Base-by-base conservation (phyloP, 1,284 basidiomycete species). In the Rhizopogon hawkerae region DNA sequence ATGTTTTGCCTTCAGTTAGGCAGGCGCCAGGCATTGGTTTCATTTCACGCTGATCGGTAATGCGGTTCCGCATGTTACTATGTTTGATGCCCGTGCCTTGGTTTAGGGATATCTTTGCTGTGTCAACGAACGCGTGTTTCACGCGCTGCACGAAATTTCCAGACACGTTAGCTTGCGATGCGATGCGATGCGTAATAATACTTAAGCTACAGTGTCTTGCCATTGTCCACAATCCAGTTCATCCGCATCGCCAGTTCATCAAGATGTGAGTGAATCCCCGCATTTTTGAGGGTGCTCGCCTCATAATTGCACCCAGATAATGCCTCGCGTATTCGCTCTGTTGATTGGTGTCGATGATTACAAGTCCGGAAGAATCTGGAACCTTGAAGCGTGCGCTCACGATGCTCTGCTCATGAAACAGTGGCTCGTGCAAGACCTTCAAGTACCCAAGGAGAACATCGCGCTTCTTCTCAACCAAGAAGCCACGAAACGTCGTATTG, bases 321-420 rank as follows among this genome's bases (percentile, higher is more conserved):
- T 67, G 8, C 58, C 70, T 46, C 75, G 73, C 29, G 63, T 81
- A 45, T 84, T 81, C 55, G 80, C 79, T 1, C 70, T 84, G 51
- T 67, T 84, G 54, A 70, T 84, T 52, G 81, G 81, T 44, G 75
- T 84, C 55, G 79, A 84, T 65, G 69, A 70, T 54, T 84, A 84
- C 67, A 75, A 80, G 60, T 79, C 79, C 8, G 76, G 78, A 33
- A 66, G 68, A 45, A 75, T 83, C 24, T 81, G 78, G 80, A 78
- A 83, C 57, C 72, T 83, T 37, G 71, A 78, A 49, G 76, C 78
- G 35, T 81, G 78, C 57, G 75, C 75, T 23, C 74, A 79, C 57
- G 82, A 84, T 56, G 81, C 79, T 10, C 70, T 74, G 42, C 71
- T 67, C 38, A 67, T 84, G 54, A 73, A 67, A 52, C 72, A 67